Percentiles rank a stretch among this genome's conserved stretches.
These are phyloP conservation scores for Globisporangium nodosum DNA, from an alignment of 352 stramenopile genomes.

Conservation along the genomic window DNA sequence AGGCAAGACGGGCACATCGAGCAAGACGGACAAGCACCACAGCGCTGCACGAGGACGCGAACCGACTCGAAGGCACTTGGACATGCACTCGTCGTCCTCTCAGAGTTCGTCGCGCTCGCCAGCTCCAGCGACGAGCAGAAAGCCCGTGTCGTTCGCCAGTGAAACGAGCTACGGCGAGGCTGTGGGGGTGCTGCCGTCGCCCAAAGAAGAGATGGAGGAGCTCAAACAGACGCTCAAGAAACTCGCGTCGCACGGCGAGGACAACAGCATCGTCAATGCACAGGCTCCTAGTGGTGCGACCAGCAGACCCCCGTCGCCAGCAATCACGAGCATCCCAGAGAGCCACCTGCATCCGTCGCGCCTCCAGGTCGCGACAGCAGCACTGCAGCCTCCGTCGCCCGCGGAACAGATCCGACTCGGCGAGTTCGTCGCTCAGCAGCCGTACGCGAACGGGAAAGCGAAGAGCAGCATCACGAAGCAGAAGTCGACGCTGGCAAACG, in stretches of 20 bases:
- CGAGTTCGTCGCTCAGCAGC: slow-evolving; percentile 15
- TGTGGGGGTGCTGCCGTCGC: slow-evolving; percentile 22
- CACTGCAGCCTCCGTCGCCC: slow-evolving; percentile 6
- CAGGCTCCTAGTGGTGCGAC: slow-evolving; percentile 8
- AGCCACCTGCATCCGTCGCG: slow-evolving; percentile 5
- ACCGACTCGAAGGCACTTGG: not conserved
- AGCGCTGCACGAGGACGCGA: not conserved
- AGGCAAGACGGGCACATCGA: not conserved
- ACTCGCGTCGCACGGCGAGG: slow-evolving; percentile 33
- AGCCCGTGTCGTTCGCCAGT: slow-evolving; percentile 8
- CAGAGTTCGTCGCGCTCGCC: not conserved
- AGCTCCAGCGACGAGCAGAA: not conserved
- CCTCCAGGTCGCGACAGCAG: slow-evolving; percentile 20
- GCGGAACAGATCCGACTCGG: slow-evolving; percentile 19
- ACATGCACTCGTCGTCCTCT: not conserved
- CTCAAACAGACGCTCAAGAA: slow-evolving; percentile 70
- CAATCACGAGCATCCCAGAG: not conserved
- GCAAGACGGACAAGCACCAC: not conserved
- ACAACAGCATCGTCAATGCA: not conserved
- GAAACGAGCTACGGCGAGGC: slow-evolving; percentile 8
- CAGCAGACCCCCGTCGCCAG: not conserved
- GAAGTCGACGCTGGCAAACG: not conserved
- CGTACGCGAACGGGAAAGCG: slow-evolving; percentile 2
- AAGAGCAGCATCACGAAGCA: slow-evolving; percentile 7
- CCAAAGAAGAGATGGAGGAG: slow-evolving; percentile 57